These are phyloP conservation scores for Schrenkiella parvula DNA, from an alignment of 345 rosid species.

Conservation along the genomic window DNA sequence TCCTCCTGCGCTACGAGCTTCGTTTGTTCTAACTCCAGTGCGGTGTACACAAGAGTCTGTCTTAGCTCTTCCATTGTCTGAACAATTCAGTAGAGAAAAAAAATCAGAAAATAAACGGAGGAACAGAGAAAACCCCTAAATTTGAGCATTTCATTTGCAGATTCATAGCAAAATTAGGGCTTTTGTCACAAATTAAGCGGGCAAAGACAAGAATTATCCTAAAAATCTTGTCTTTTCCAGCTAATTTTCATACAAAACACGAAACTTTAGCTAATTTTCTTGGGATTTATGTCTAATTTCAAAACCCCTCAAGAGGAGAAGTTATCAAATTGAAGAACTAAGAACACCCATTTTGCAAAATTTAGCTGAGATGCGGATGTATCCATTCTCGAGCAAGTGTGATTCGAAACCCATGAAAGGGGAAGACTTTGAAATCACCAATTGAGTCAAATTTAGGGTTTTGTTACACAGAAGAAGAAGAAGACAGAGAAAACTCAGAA, in stretches of 20 bases:
- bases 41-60: constrained; percentile 58
- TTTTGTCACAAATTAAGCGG: background rate
- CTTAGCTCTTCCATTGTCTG: constrained; percentile 81
- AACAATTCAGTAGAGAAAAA: background rate
- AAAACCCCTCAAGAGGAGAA: background rate
- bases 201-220: background rate
- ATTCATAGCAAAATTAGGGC: background rate
- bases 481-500: background rate
- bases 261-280: background rate
- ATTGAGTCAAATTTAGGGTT: background rate
- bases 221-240: background rate
- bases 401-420: background rate
- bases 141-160: background rate
- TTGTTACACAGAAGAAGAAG: constrained; percentile 2
- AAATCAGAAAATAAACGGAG: background rate
- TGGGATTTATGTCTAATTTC: background rate
- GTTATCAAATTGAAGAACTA: background rate
- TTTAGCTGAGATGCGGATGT: background rate
- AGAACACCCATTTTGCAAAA: background rate
- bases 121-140: background rate
- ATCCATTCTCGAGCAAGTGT: background rate
- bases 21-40: constrained; percentile 78
- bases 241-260: background rate
- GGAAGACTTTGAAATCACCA: background rate
- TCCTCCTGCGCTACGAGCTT: constrained; percentile 70